phyloP scores from a whole-genome alignment of 2,329 filamentous ascomycete genomes.

The Aspergillus transmontanensis region DNA sequence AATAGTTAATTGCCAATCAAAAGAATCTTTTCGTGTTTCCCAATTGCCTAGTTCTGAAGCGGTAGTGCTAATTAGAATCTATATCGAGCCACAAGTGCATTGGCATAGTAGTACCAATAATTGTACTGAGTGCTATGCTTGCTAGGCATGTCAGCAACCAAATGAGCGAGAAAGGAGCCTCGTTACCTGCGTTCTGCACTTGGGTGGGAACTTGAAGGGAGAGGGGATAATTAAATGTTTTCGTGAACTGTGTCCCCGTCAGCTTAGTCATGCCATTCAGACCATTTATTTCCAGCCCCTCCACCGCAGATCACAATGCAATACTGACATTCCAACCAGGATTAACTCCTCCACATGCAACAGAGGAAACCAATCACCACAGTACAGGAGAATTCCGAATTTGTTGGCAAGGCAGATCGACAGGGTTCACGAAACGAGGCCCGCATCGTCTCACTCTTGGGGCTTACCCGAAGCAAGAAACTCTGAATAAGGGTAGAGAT shows the following conservation, averaged over 20 bases:
- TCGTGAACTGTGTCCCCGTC: neutral
- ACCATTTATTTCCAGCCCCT: neutral
- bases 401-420: neutral
- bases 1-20: conserved; percentile 1
- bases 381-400: neutral
- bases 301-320: conserved; percentile 3
- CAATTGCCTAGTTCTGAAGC: neutral
- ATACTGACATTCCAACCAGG: neutral
- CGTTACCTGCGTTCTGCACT: neutral
- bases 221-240: neutral
- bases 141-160: neutral
- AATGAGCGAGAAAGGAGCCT: neutral
- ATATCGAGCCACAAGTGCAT: neutral
- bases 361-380: neutral
- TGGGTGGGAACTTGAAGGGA: neutral
- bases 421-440: neutral
- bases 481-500: neutral
- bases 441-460: neutral
- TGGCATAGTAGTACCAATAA: neutral
- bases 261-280: conserved; percentile 3
- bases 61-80: neutral
- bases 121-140: neutral
- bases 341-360: neutral
- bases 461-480: neutral
- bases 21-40: neutral